Evolutionary conservation across 768 basidiomycete genomes (phyloP).

Genomic region (Tephrocybe sp.): DNA sequence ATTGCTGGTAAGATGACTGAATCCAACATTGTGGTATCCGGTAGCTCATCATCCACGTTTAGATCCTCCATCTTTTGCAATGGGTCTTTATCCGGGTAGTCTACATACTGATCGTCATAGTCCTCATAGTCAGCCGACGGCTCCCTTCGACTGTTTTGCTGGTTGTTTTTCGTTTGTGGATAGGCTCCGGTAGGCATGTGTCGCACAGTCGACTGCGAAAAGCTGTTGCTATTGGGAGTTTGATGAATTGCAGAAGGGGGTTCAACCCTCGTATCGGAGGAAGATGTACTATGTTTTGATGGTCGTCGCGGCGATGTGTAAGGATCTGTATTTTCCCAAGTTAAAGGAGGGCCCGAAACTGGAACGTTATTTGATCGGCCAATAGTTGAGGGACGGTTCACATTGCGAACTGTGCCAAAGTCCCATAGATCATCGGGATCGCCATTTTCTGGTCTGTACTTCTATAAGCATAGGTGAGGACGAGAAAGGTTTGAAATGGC

Average conservation of each 20-base stretch:
- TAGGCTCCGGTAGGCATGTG: slow-evolving; percentile 39
- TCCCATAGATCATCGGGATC: slow-evolving; percentile 92
- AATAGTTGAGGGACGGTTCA: slow-evolving; percentile 55
- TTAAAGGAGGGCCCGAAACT: slow-evolving; percentile 64
- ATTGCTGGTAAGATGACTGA: slow-evolving; percentile 96
- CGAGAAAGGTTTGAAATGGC: not conserved
- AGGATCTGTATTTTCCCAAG: slow-evolving; percentile 65
- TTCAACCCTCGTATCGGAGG: slow-evolving; percentile 56
- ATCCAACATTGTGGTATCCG: slow-evolving; percentile 91
- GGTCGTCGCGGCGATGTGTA: slow-evolving; percentile 27
- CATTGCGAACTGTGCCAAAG: slow-evolving; percentile 92
- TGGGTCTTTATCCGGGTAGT: slow-evolving; percentile 46
- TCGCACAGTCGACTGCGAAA: slow-evolving; percentile 69
- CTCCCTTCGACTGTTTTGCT: slow-evolving; percentile 35
- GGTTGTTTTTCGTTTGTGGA: slow-evolving; percentile 26
- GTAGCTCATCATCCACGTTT: slow-evolving; percentile 55
- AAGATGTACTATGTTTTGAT: slow-evolving; percentile 37
- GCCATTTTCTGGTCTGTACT: slow-evolving; percentile 44
- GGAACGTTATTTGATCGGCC: slow-evolving; percentile 63
- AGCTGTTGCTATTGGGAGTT: slow-evolving; percentile 37
- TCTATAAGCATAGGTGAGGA: slow-evolving; percentile 5
- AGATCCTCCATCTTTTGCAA: slow-evolving; percentile 46
- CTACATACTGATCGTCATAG: slow-evolving; percentile 55
- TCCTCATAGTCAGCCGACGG: slow-evolving; percentile 67
- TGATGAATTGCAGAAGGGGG: slow-evolving; percentile 39